Evolutionary conservation across 345 rosid genomes (phyloP).

Genomic region (Brassica rapa): DNA sequence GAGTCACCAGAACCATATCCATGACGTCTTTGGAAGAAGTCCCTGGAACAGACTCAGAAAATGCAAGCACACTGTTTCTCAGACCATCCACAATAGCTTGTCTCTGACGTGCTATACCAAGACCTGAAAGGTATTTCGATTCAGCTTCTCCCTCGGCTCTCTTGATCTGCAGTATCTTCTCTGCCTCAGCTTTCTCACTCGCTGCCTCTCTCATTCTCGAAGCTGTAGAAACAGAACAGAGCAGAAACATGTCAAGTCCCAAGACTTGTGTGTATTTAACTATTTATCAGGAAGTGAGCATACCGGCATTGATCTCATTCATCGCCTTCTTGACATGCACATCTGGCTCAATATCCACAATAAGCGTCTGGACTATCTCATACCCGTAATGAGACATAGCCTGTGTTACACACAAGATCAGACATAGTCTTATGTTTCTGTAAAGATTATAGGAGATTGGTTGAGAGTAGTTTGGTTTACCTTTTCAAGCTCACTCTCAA

Average conservation of each 20-base stretch:
- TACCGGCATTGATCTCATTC: constrained; percentile 84
- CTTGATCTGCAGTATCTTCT: constrained; percentile 69
- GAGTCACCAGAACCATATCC: constrained; percentile 84
- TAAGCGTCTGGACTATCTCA: constrained; percentile 80
- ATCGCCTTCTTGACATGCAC: constrained; percentile 75
- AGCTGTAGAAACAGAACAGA: constrained; percentile 37
- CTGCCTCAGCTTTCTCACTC: constrained; percentile 66
- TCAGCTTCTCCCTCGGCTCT: constrained; percentile 73
- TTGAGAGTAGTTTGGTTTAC: constrained; percentile 27
- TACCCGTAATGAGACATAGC: constrained; percentile 81
- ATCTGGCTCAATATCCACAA: constrained; percentile 78
- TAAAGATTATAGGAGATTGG: neutral
- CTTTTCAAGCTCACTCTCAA: constrained; percentile 65
- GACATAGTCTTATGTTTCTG: neutral
- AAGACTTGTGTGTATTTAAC: neutral
- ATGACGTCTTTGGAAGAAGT: constrained; percentile 69
- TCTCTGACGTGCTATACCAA: constrained; percentile 67
- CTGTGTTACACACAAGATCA: constrained; percentile 39
- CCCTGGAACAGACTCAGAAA: constrained; percentile 71
- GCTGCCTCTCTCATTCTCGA: constrained; percentile 67
- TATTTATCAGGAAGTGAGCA: neutral
- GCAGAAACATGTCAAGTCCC: neutral
- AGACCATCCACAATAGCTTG: constrained; percentile 74
- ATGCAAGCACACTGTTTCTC: constrained; percentile 65
- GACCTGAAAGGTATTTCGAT: constrained; percentile 60